Evolutionary conservation across 208 protist species (phyloP), one percentile per base, ranked within the genome.

Genomic region (Vickermania ingenoplastis): DNA sequence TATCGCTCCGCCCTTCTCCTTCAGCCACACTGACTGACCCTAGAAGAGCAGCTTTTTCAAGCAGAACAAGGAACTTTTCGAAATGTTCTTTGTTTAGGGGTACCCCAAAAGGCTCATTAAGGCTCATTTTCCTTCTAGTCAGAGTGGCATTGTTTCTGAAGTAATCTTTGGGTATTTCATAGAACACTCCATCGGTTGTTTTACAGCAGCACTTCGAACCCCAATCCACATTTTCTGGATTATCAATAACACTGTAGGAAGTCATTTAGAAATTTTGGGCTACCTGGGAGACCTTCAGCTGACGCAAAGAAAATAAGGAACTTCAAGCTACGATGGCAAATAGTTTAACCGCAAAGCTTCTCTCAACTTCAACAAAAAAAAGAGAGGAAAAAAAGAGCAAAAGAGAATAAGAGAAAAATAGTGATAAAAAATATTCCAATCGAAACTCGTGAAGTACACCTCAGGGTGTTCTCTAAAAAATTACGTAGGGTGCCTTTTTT

Each of bases 41-140:
- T 4, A 89, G 69, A 71, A 92, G 83, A 26, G 69, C 73, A 21
- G 75, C 77, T 65, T 92, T 92, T 60, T 92, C 81, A n/a, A 92
- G 63, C 2, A 86, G 61, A 7, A 75, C 61, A 27, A 92, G 54
- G 22, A 92, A 61, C 5, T 67, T 69, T 7, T 86, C 72, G 66
- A 92, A 74, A 0, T 67, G 70, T 26, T 64, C 64, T 41, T 60
- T 58, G 62, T 78, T 71, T 3, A 92, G 59, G 0, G 86, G 86
- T 26, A 92, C 77, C 24, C 53, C 31, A 59, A 92, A 92, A 1
- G 81, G 79, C 63, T 89, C 82, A 22, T 69, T 22, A 27, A 83
- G 57, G 4, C 71, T 59, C 3, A 92, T 69, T 65, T 86, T 92
- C 7, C 77, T 76, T 51, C 79, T 36, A 0, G 75, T 64, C 41